Evolutionary conservation across 768 basidiomycete species (phyloP), one percentile per base, ranked within the genome.

Genomic region (Leccinum sublutescens): DNA sequence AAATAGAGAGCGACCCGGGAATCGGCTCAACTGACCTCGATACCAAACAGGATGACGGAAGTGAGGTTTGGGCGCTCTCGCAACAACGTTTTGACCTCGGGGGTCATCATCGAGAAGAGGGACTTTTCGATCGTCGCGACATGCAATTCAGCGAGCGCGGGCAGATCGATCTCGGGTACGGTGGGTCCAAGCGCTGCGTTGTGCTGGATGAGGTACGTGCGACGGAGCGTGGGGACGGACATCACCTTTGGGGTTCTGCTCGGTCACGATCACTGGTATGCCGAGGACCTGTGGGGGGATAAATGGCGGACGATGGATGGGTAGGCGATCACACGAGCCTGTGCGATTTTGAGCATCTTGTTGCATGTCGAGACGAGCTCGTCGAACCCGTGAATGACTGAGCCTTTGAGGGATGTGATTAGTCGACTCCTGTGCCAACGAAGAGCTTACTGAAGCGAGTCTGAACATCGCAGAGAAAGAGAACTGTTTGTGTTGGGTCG

Each of bases 381-480:
- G 36, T 89, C 85, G 69, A 87, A 95, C 21, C 81, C 85, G 65
- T 87, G 76, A 62, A 95, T 88, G 21, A 81, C 80, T 19, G 78
- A 58, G 12, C 66, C 81, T 82, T n/a, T 36, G 5, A 10, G 64
- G 72, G 19, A 36, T 48, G 48, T 40, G 31, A 48, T 40, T 43
- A 34, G 50, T 54, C 25, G 52, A 11, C 2, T 23, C 7, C 1
- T 12, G 5, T 7, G 0, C 7, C 45, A 48, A 17, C 9, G 1
- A n/a, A 36, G 17, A 21, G 59, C 85, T 62, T 64, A 92, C 91
- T 76, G 75, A 93, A 89, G 62, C 83, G 82, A 8, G 82, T 78
- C 74, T 95, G 94, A 2, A 95, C 74, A 71, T 96, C 95, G 71
- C 94, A 97, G 27, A 93, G 76, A 58, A 95, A 82, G 77, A 96